A percentile compares a stretch with the other conserved stretches of the same genome.
These are phyloP conservation scores for Melampsora larici-populina DNA, from an alignment of 1,284 basidiomycete species.

Conservation along the genomic window DNA sequence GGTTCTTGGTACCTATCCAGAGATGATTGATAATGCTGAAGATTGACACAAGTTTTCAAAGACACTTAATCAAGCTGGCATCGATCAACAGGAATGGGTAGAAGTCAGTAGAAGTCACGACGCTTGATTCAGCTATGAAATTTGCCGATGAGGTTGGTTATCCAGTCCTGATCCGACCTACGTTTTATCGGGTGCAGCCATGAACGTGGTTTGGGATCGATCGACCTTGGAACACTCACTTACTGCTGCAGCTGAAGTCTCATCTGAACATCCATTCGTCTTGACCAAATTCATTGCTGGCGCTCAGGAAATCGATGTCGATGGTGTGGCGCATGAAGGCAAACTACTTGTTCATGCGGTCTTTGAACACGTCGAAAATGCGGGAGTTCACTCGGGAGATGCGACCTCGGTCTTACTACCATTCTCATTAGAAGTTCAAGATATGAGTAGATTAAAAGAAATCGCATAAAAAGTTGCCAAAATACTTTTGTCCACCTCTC, in stretches of 20 bases:
- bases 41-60: constrained; percentile 99
- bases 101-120: constrained; percentile 83
- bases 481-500: too few species aligned
- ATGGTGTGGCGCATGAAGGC: constrained; percentile 92
- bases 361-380: constrained; percentile 98
- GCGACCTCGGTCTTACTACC: constrained; percentile 98
- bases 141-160: constrained; percentile 86
- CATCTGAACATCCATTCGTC: constrained; percentile 94
- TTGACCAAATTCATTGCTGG: constrained; percentile 98
- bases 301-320: constrained; percentile 96
- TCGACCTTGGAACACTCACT: constrained; percentile 83
- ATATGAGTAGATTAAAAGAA: constrained; percentile 81
- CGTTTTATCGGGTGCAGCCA: constrained; percentile 95
- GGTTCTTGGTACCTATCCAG: constrained; percentile 92
- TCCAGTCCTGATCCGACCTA: constrained; percentile 95
- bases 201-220: constrained; percentile 98
- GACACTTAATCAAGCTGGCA: constrained; percentile 87
- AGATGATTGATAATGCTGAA: constrained; percentile 93
- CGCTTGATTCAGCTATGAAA: constrained; percentile 81
- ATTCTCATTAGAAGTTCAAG: constrained; percentile 70
- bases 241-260: constrained; percentile 89
- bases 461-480: constrained; percentile 92
- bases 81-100: constrained; percentile 98
- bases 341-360: constrained; percentile 92
- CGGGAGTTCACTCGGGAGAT: constrained; percentile 97